Evolutionary conservation across 2,329 filamentous ascomycete species (phyloP), one percentile per base, ranked within the genome.

Genomic region (Penicillium sp.): DNA sequence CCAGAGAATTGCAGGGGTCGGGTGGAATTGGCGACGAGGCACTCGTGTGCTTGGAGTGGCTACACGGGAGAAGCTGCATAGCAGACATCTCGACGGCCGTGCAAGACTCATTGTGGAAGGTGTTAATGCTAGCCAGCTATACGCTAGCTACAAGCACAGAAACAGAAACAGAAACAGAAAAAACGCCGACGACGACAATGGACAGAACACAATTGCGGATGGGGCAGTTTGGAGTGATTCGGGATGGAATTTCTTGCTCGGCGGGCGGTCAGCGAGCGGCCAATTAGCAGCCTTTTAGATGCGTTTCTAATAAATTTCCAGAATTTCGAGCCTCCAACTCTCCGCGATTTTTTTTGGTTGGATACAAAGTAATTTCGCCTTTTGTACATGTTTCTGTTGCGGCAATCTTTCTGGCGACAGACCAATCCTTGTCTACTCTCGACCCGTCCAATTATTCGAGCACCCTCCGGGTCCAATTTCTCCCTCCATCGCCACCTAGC

Each of bases 11-110:
- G 73, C 51, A 42, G 74, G 69, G 18, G 79, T 75, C 18, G 73
- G 63, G 63, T 81, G 79, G 69, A 82, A 80, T 65, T 77, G 76
- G 66, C 77, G 79, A 63, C 75, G 77, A 64, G 75, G 73, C 40
- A 77, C 65, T 56, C 72, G 74, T 62, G 75, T 69, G 60, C 70
- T 69, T 12, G 73, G 65, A 44, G 69, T 61, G 52, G 69, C 62
- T 52, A 75, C 67, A 58, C 75, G 74, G 49, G 77, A 75, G 59
- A 79, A 78, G 62, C 70, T 75, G 70, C 77, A 79, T 59, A 82
- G 77, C 51, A 82, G 70, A 68, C 80, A 82, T 74, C 76, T 74
- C 59, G 77, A 73, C 33, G 79, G 75, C 46, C 77, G 73, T 65
- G 75, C 69, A 70, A 80, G 67, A 67, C 75, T 81, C 80, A 82